Percentiles rank a stretch among this genome's conserved stretches.
Conservation (phyloP, 495 filamentous ascomycete genomes). For the Aspergillus funiculosus region DNA sequence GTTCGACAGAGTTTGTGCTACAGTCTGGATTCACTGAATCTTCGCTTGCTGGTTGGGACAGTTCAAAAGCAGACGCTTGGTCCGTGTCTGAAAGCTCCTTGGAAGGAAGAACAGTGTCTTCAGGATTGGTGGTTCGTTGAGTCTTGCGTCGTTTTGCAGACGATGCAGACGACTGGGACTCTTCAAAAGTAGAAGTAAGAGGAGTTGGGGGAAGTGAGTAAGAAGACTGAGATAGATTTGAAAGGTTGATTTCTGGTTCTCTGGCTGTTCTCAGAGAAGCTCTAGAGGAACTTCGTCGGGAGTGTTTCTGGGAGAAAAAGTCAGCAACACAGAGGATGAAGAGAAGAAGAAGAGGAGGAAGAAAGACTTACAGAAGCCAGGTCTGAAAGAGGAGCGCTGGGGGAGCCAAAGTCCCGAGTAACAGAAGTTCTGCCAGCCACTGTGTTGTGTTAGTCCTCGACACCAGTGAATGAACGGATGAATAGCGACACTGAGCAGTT, state of each 20-base stretch:
- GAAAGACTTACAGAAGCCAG: conserved; percentile 16
- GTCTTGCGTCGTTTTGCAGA: conserved; percentile 26
- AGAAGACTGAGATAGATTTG: conserved; percentile 18
- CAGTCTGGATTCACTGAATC: conserved; percentile 7
- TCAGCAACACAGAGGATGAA: background rate
- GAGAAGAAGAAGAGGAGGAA: conserved; percentile 1
- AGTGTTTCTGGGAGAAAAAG: conserved; percentile 4
- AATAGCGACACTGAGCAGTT: too few species aligned
- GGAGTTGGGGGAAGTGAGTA: conserved; percentile 25
- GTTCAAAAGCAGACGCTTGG: background rate
- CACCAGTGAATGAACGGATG: conserved; percentile 1
- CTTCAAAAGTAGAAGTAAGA: conserved; percentile 23
- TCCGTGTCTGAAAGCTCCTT: conserved; percentile 6
- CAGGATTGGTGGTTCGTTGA: conserved; percentile 13
- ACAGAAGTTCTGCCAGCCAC: conserved; percentile 23
- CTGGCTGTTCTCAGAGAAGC: conserved; percentile 19
- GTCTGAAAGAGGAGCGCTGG: conserved; percentile 14
- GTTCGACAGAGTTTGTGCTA: conserved; percentile 1
- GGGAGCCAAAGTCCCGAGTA: conserved; percentile 19
- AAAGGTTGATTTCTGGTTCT: conserved; percentile 15
- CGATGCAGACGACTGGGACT: too few species aligned
- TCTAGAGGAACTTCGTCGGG: conserved; percentile 23
- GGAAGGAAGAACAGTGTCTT: conserved; percentile 12
- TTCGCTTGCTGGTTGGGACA: conserved; percentile 1
- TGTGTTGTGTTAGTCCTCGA: conserved; percentile 9